These are phyloP conservation scores for Oryza meridionalis DNA, from an alignment of 176 grass and related monocot species.

Conservation along the genomic window DNA sequence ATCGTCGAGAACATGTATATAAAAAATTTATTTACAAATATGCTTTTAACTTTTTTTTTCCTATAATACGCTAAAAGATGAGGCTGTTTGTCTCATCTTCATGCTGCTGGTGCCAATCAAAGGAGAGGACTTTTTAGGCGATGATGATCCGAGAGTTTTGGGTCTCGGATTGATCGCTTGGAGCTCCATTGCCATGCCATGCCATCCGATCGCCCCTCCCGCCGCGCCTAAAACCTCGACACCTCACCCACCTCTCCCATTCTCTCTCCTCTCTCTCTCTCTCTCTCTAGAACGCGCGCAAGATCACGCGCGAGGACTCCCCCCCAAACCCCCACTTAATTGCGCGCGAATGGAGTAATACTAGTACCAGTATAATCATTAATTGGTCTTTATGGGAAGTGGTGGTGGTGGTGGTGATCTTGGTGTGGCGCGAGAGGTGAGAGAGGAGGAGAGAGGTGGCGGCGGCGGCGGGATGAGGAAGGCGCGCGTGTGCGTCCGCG, in stretches of 20 bases:
- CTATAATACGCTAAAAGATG: too few species aligned
- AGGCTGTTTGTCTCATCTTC: too few species aligned
- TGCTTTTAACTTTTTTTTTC: too few species aligned
- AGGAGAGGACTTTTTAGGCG: neutral
- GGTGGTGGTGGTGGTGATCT: neutral
- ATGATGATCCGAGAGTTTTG: slow-evolving; percentile 16
- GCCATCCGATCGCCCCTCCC: slow-evolving; percentile 28
- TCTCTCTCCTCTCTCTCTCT: neutral
- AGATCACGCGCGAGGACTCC: slow-evolving; percentile 31
- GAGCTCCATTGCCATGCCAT: neutral
- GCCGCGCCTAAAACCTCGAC: slow-evolving; percentile 39
- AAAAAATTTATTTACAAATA: too few species aligned
- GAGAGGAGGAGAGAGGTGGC: neutral
- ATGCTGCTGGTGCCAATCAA: neutral
- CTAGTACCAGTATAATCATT: neutral
- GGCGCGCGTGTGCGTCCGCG: slow-evolving; percentile 39
- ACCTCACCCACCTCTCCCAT: neutral
- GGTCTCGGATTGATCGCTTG: neutral
- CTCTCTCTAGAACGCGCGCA: slow-evolving; percentile 41
- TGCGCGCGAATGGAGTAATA: neutral
- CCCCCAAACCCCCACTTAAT: neutral
- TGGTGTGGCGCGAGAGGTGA: neutral
- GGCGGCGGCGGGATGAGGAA: slow-evolving; percentile 38
- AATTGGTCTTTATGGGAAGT: slow-evolving; percentile 32
- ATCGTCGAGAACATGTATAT: accelerated